Conservation (phyloP, 2,329 filamentous ascomycete genomes). For the Eutypella sp. region DNA sequence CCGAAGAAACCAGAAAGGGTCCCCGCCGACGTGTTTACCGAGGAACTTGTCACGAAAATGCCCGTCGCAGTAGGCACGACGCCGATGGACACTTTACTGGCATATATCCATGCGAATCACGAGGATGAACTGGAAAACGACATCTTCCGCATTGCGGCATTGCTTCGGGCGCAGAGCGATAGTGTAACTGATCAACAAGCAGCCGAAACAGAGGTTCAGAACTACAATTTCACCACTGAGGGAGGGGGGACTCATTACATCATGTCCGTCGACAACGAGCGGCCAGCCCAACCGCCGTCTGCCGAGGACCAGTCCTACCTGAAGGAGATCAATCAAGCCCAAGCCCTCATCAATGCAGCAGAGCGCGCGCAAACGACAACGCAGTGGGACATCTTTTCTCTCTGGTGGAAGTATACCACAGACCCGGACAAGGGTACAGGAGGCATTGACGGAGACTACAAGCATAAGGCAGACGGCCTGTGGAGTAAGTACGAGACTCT, state of each 20-base stretch:
- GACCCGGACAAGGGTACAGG: slow-evolving; percentile 12
- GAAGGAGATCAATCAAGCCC: slow-evolving; percentile 16
- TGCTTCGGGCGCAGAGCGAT: slow-evolving; percentile 27
- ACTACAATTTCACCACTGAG: slow-evolving; percentile 22
- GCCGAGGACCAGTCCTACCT: no score
- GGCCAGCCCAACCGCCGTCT: no score
- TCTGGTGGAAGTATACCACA: slow-evolving; percentile 35
- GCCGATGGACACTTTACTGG: slow-evolving; percentile 32
- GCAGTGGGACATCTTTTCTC: slow-evolving; percentile 36
- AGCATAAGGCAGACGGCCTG: slow-evolving; percentile 4
- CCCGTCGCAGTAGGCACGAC: slow-evolving; percentile 32
- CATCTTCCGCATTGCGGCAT: slow-evolving; percentile 21
- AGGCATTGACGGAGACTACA: slow-evolving; percentile 7
- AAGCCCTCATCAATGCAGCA: slow-evolving; percentile 18
- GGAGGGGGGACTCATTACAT: slow-evolving; percentile 23
- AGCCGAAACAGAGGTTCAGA: slow-evolving; percentile 26
- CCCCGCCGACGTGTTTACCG: slow-evolving; percentile 25
- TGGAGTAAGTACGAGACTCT: no score
- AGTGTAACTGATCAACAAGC: slow-evolving; percentile 26
- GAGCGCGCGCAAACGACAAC: slow-evolving; percentile 13
- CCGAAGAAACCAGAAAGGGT: slow-evolving; percentile 20
- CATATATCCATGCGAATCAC: slow-evolving; percentile 23
- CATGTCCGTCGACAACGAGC: slow-evolving; percentile 14
- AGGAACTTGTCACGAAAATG: slow-evolving; percentile 8
- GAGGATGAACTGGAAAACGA: slow-evolving; percentile 21